phyloP scores from a whole-genome alignment of 108 stramenopile genomes.

The Aurantiochytrium sp. region DNA sequence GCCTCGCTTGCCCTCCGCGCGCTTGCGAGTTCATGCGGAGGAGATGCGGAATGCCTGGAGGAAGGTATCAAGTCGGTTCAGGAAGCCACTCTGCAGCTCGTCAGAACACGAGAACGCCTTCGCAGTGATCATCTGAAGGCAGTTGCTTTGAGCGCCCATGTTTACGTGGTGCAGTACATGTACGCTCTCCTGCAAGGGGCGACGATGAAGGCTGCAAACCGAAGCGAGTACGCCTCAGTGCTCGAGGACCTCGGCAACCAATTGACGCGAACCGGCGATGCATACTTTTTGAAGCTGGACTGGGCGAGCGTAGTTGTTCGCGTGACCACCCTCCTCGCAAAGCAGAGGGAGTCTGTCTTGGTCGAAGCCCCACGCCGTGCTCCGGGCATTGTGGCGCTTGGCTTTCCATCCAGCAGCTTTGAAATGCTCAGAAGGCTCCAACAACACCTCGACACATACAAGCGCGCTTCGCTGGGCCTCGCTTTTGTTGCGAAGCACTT shows the following conservation, averaged over 20 bases:
- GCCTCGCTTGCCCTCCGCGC: too few relatives aligned
- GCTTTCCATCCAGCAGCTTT: not conserved
- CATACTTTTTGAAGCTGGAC: not conserved
- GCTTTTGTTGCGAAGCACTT: constrained; percentile 16
- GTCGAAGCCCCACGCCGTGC: not conserved
- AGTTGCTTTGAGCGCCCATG: not conserved
- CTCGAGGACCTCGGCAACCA: not conserved
- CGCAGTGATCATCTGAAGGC: not conserved
- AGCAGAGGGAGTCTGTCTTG: not conserved
- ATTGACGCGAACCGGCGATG: not conserved
- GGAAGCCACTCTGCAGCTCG: too few relatives aligned
- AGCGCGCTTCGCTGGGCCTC: not conserved
- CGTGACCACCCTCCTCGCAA: not conserved
- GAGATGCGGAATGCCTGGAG: not conserved
- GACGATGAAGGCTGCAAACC: not conserved
- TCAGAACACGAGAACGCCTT: not conserved
- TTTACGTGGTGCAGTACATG: not conserved
- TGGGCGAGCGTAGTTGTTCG: not conserved
- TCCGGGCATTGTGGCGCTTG: not conserved
- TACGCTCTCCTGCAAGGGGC: not conserved
- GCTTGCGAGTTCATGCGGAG: too few relatives aligned
- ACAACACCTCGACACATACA: not conserved
- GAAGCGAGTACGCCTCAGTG: not conserved
- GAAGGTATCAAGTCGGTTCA: not conserved
- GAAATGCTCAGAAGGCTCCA: not conserved